These are phyloP conservation scores for Endothia cerciana DNA, from an alignment of 2,329 filamentous ascomycete species.

Conservation along the genomic window DNA sequence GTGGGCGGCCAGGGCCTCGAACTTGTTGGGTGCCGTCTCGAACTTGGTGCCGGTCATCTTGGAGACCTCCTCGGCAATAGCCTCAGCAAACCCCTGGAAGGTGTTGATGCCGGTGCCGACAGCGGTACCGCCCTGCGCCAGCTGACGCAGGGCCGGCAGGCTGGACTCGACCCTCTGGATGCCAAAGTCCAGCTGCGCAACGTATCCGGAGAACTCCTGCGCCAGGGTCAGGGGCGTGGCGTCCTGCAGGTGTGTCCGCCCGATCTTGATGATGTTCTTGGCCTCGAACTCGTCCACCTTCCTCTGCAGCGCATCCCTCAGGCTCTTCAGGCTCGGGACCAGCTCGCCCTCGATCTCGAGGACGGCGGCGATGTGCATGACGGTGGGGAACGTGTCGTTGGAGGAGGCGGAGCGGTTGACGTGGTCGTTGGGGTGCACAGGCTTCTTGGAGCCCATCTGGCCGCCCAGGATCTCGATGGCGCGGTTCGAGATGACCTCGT, in stretches of 20 bases:
- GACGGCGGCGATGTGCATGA: constrained; percentile 99
- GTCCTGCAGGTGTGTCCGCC: constrained; percentile 95
- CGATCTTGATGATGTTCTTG: constrained; percentile 96
- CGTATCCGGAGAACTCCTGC: constrained; percentile 98
- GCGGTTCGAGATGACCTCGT: constrained; percentile 99
- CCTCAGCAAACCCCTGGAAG: constrained; percentile 93
- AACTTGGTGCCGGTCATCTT: constrained; percentile 94
- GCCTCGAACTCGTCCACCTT: constrained; percentile 87
- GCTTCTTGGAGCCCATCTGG: constrained; percentile 94
- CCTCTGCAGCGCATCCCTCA: constrained; percentile 81
- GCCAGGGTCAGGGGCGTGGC: constrained; percentile 93
- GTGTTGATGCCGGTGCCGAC: constrained; percentile 98
- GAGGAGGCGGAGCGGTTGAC: constrained; percentile 99
- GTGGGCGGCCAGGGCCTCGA: constrained; percentile 93
- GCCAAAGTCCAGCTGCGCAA: constrained; percentile 89
- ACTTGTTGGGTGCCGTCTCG: constrained; percentile 98
- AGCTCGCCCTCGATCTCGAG: constrained; percentile 88
- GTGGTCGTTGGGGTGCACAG: constrained; percentile 98
- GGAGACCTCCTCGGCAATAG: constrained; percentile 85
- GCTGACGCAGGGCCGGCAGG: constrained; percentile 44
- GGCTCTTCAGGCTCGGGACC: constrained; percentile 78
- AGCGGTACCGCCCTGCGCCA: constrained; percentile 61
- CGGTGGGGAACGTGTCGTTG: constrained; percentile 98
- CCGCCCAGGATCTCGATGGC: constrained; percentile 97
- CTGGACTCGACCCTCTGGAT: constrained; percentile 73